phyloP scores from a whole-genome alignment of 495 filamentous ascomycete genomes.

The Aspergillus biplanus region DNA sequence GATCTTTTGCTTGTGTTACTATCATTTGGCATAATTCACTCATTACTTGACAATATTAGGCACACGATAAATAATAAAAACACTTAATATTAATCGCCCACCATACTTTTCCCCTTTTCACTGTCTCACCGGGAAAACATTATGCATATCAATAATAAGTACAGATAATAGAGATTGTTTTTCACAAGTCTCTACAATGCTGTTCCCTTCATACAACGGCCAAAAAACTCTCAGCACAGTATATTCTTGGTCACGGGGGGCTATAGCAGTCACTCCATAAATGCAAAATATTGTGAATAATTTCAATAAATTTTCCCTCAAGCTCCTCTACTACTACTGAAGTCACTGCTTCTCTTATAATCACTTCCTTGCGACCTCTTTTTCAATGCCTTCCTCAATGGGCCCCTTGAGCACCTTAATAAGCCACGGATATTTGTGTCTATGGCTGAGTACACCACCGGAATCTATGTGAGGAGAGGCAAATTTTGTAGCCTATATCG shows the following conservation, averaged over 20 bases:
- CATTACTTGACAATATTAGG: neutral
- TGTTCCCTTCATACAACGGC: neutral
- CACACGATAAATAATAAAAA: neutral
- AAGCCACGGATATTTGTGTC: too few relatives aligned
- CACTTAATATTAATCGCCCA: neutral
- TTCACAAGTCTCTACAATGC: neutral
- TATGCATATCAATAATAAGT: neutral
- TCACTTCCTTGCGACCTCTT: neutral
- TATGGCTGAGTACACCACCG: too few relatives aligned
- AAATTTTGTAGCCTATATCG: too few relatives aligned
- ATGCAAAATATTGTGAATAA: neutral
- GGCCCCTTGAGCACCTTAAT: too few relatives aligned
- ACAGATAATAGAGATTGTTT: neutral
- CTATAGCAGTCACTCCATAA: neutral
- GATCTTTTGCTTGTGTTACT: constrained; percentile 3
- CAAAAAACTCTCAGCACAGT: neutral
- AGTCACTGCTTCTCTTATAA: neutral
- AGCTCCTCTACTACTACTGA: neutral
- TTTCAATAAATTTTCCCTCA: neutral
- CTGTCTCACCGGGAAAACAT: neutral
- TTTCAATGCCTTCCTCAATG: too few relatives aligned
- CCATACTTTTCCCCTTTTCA: neutral
- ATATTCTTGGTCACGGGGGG: neutral
- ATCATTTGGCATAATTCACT: neutral
- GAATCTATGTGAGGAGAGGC: too few relatives aligned